Conservation (phyloP, 345 rosid species). For the Eucalyptus melliodora region DNA sequence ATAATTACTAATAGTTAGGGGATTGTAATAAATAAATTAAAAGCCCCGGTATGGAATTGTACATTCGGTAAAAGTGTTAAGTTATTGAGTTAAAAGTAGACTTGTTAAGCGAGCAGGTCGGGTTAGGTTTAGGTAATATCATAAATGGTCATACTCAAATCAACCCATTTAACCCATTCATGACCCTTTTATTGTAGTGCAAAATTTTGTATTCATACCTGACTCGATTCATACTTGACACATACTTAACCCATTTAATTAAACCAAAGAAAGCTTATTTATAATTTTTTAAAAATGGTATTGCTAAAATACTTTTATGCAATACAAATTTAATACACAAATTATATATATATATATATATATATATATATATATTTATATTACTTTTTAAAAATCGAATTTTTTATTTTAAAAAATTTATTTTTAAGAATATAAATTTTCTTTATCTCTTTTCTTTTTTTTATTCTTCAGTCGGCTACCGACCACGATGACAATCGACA, state of each 20-base stretch:
- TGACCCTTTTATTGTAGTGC: fast-evolving
- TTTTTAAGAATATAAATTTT: no score
- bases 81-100: not conserved
- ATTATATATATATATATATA: no score
- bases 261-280: fast-evolving
- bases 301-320: no score
- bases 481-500: fast-evolving
- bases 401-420: no score
- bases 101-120: fast-evolving
- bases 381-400: no score
- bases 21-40: not conserved
- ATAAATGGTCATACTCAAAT: fast-evolving
- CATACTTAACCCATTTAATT: fast-evolving
- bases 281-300: no score
- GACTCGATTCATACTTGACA: fast-evolving
- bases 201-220: fast-evolving
- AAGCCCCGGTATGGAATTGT: fast-evolving
- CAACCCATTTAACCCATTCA: fast-evolving
- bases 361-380: no score
- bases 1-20: fast-evolving
- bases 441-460: no score
- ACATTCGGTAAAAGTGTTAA: fast-evolving
- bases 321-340: no score
- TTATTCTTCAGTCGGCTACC: fast-evolving
- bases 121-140: fast-evolving